These are phyloP conservation scores for Forsythia suspensa DNA, from an alignment of 257 asterid species.

Conservation along the genomic window DNA sequence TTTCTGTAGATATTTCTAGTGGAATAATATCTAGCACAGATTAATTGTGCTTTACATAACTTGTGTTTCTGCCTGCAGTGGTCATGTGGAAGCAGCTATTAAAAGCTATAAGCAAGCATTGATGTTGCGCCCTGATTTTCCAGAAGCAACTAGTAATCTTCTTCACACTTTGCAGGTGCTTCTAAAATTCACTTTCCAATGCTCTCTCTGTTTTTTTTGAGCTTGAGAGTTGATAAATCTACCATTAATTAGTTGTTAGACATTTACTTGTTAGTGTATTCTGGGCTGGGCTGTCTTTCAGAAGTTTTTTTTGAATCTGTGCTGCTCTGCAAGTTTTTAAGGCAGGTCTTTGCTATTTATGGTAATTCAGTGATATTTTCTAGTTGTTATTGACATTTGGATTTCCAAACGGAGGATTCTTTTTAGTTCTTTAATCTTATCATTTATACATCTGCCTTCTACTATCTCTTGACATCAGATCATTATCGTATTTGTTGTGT, in stretches of 20 bases:
- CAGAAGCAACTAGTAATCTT: conserved; percentile 98
- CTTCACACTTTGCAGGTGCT: conserved; percentile 94
- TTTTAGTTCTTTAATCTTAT: neutral
- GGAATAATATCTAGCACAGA: neutral
- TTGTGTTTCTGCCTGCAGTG: conserved; percentile 47
- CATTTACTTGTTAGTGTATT: neutral
- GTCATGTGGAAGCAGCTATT: conserved; percentile 88
- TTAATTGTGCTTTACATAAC: conserved; percentile 9
- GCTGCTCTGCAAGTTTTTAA: conserved; percentile 15
- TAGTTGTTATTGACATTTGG: neutral
- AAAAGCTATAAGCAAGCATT: conserved; percentile 93
- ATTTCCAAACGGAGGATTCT: neutral
- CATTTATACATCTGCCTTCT: neutral
- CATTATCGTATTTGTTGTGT: neutral
- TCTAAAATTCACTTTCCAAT: neutral
- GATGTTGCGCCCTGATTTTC: conserved; percentile 87
- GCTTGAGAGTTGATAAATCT: neutral
- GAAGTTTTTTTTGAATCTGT: neutral
- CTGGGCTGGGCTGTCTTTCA: neutral
- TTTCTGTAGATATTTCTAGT: conserved; percentile 8
- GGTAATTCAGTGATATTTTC: neutral
- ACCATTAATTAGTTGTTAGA: neutral
- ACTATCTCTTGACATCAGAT: neutral
- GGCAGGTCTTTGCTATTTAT: neutral
- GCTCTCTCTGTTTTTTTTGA: neutral